Conservation (phyloP, 2,329 filamentous ascomycete genomes). For the Passalora sequoiae region DNA sequence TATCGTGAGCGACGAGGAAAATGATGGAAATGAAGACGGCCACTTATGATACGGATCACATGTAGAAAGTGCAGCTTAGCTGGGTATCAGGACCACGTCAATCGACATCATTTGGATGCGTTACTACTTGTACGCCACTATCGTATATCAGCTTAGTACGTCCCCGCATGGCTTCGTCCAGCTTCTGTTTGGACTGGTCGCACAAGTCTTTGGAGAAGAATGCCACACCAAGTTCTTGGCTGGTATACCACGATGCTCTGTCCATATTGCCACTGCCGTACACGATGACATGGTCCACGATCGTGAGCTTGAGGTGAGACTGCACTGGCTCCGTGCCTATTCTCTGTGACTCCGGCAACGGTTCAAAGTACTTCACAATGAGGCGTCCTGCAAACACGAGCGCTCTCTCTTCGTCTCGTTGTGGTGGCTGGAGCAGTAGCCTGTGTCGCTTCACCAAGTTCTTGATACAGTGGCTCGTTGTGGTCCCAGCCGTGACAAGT, state of each 20-base stretch:
- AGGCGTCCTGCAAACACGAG: conserved; percentile 46
- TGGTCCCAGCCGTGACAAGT: conserved; percentile 71
- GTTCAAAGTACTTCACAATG: conserved; percentile 55
- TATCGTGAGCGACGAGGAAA: conserved; percentile 23
- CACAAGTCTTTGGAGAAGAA: conserved; percentile 45
- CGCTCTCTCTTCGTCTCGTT: conserved; percentile 42
- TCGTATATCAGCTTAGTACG: conserved; percentile 14
- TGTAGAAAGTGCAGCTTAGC: too few relatives aligned
- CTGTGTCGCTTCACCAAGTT: conserved; percentile 54
- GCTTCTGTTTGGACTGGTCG: conserved; percentile 9
- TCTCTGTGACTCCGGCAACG: conserved; percentile 33
- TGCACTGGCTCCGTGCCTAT: conserved; percentile 54
- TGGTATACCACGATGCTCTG: conserved; percentile 79
- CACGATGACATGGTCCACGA: conserved; percentile 65
- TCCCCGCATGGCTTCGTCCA: conserved; percentile 20
- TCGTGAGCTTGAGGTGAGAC: conserved; percentile 70
- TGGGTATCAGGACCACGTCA: too few relatives aligned
- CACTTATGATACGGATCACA: too few relatives aligned
- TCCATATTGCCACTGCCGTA: conserved; percentile 81
- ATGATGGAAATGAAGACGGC: conserved; percentile 9
- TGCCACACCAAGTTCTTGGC: conserved; percentile 71
- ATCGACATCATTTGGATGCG: too few relatives aligned
- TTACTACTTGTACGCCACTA: too few relatives aligned
- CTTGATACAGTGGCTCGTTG: conserved; percentile 60
- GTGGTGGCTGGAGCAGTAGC: conserved; percentile 15